A percentile compares a stretch with the other conserved stretches of the same genome.
Evolutionary conservation across 2,329 filamentous ascomycete species (phyloP).

Genomic region (Botrytis galanthina): DNA sequence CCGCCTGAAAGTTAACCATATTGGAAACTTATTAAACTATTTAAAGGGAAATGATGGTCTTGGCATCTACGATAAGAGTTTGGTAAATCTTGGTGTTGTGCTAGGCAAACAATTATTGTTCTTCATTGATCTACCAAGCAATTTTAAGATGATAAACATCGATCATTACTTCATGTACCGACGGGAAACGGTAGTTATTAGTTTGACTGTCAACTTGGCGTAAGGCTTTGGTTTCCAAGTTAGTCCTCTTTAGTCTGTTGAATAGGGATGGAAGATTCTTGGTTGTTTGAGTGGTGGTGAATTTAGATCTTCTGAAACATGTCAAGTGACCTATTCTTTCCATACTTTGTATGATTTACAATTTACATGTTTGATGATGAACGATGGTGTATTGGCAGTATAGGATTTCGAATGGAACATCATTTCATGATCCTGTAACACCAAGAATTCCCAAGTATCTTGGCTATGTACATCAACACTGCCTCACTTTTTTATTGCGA

Average conservation of each 20-base stretch:
- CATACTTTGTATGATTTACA: not conserved
- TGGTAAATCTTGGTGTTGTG: constrained; percentile 13
- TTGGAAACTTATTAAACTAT: not conserved
- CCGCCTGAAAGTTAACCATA: not conserved
- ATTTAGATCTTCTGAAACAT: constrained; percentile 15
- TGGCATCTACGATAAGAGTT: constrained; percentile 14
- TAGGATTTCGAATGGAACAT: not conserved
- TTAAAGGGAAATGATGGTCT: not conserved
- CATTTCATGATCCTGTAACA: constrained; percentile 7
- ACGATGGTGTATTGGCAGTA: not conserved
- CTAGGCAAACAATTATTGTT: constrained; percentile 1
- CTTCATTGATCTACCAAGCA: not conserved
- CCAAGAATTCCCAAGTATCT: constrained; percentile 16
- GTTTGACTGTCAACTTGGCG: constrained; percentile 10
- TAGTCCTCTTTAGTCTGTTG: not conserved
- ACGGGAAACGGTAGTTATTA: constrained; percentile 6
- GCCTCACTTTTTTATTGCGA: not conserved
- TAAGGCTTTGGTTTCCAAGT: not conserved
- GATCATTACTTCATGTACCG: not conserved
- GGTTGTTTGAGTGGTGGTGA: not conserved
- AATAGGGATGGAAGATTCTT: not conserved
- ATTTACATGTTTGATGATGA: not conserved
- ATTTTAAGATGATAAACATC: not conserved
- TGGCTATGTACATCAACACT: constrained; percentile 11
- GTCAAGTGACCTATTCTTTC: constrained; percentile 11